Base-by-base conservation (phyloP, 495 filamentous ascomycete species). In the Hypoxylon lienhwacheense region DNA sequence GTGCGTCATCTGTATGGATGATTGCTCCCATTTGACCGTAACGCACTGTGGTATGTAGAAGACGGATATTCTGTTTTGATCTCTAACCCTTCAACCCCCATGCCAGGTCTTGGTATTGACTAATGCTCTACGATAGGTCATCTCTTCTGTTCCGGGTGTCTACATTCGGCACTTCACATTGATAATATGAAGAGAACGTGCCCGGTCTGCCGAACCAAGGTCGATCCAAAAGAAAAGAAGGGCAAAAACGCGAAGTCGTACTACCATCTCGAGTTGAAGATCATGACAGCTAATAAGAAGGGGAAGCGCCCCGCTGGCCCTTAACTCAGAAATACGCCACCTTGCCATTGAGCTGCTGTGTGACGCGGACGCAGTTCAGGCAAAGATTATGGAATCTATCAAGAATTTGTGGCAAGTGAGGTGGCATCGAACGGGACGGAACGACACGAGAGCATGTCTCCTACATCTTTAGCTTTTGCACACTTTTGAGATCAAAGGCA, bases 1-100 rank as follows among this genome's bases (percentile, higher is more conserved):
- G 57, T 96, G 90, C 53, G 85, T 91, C 21, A 89, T 96, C 41
- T 96, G 90, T 73, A 85, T 95, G 83, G 90, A 95, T 44, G 78
- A 81, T 31, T 82, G 80, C 2, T 85, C 77, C 14, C 77, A 87
- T 63, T 66, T 91, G 53, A 92, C 88, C 1, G 84, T 84, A 32
- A 95, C 90, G 1, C 77, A 85, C 58, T 96, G 90, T 67, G 90
- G 90, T 93, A 83, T 66, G 87, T 78, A 5, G 15, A 24, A 5
- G 21, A 10, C 21, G 8, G 15, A 12, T 7, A 3, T 20, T 28
- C 49, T 16, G 12, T 15, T 47, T 40, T 44, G 24, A n/a, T 28
- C 5, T 16, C 6, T 44, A 2, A 20, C 36, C n/a, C n/a, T n/a
- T n/a, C n/a, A 42, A 14, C 7, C 16, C 10, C 12, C 10, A 2